phyloP scores from a whole-genome alignment of 257 asterid genomes.

The Misopates orontium region DNA sequence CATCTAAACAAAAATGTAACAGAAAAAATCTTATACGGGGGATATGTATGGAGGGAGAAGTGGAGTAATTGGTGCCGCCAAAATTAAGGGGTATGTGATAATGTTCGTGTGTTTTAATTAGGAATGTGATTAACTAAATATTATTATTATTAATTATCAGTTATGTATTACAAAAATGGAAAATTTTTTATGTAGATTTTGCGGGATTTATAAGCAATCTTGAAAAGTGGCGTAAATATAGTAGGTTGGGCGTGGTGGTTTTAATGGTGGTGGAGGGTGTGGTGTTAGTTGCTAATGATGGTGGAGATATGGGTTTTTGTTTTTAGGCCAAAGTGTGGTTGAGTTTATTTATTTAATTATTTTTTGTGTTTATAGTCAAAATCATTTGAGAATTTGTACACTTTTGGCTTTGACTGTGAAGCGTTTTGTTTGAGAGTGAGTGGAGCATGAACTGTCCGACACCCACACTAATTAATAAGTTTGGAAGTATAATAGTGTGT shows the following conservation, averaged over 20 bases:
- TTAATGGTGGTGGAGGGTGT: conserved; percentile 19
- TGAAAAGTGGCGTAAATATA: conserved; percentile 10
- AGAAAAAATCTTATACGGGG: conserved; percentile 14
- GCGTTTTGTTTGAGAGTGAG: background rate
- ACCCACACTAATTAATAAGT: background rate
- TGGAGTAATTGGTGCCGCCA: conserved; percentile 48
- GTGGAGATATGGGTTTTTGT: background rate
- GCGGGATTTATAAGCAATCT: conserved; percentile 28
- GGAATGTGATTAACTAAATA: conserved; percentile 28
- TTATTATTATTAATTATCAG: background rate
- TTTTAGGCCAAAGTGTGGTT: background rate
- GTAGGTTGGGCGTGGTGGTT: conserved; percentile 16
- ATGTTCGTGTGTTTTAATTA: conserved; percentile 29
- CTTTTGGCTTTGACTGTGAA: background rate
- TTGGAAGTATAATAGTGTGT: background rate
- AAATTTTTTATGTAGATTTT: background rate
- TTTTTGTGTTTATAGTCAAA: background rate
- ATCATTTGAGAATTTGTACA: background rate
- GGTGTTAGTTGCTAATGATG: no score
- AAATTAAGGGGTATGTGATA: conserved; percentile 36
- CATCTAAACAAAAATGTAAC: background rate
- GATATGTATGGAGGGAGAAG: conserved; percentile 21
- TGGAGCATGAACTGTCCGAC: background rate
- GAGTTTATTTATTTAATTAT: background rate
- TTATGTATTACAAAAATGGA: conserved; percentile 4